Base-by-base conservation (phyloP, 164 flowering plant species). In the Pachysandra terminalis region DNA sequence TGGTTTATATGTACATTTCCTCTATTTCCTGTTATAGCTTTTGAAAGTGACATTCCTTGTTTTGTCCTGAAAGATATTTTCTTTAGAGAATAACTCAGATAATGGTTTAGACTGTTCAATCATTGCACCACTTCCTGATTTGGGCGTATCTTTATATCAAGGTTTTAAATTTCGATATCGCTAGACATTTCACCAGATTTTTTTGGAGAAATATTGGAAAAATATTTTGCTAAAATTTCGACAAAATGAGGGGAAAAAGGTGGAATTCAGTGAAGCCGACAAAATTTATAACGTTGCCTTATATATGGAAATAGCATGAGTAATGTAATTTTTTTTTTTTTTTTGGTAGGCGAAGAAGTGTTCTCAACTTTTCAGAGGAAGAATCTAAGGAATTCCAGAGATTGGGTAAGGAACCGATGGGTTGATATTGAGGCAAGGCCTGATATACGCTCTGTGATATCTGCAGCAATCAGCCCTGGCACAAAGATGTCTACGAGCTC, bases 321-420 rank as follows among this genome's bases (percentile, higher is more conserved):
- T 58, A 37, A 68, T 58, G 14, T 56, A 12, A n/a, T 45, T n/a
- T n/a, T 59, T 16, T 73, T 28, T 32, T 3, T 72, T 64, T 51
- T 65, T 40, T n/a, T 73, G 48, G 64, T 77, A 95, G 99, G 99
- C 75, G 99, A 95, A 71, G 78, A 80, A 69, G 53, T 78, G 56
- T 82, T 83, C 74, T 66, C 84, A 62, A 80, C 67, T 59, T 45
- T 85, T 24, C 71, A 71, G 55, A 83, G 72, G 68, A 81, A 75
- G 65, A 82, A 86, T 74, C 69, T 95, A 17, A 80, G 97, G 72
- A 75, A 74, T 71, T 90, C 97, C 14, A 85, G 78, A 77, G 98
- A 94, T 68, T 91, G 98, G 98, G 68, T 79, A 22, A 88, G 84
- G 19, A 79, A 80, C 65, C 69, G 64, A 48, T 90, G 97, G 98